Percentiles rank a stretch among this genome's conserved stretches.
phyloP scores from a whole-genome alignment of 1,284 basidiomycete species.

The Boletus holoroseus region DNA sequence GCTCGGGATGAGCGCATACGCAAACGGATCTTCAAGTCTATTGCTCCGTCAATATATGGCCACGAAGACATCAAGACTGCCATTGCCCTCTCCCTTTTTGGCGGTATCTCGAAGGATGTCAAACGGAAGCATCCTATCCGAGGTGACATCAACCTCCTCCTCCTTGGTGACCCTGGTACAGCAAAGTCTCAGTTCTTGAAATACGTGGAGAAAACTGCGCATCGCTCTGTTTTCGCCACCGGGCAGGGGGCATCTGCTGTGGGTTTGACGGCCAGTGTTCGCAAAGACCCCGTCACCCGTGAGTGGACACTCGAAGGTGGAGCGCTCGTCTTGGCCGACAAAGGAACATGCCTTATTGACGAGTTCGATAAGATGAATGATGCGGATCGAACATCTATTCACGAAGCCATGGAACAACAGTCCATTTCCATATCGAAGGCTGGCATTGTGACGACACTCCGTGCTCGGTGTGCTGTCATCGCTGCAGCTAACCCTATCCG shows the following conservation, averaged over 20 bases:
- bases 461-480: slow-evolving; percentile 95
- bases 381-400: slow-evolving; percentile 93
- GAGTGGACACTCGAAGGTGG: slow-evolving; percentile 99
- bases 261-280: slow-evolving; percentile 95
- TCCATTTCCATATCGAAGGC: slow-evolving; percentile 99
- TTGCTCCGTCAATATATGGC: slow-evolving; percentile 97
- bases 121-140: slow-evolving; percentile 95
- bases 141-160: slow-evolving; percentile 94
- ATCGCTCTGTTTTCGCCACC: slow-evolving; percentile 96
- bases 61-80: slow-evolving; percentile 99
- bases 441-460: slow-evolving; percentile 94
- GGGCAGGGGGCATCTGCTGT: slow-evolving; percentile 98
- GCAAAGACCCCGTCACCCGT: slow-evolving; percentile 93
- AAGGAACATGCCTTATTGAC: slow-evolving; percentile 98
- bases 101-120: slow-evolving; percentile 92
- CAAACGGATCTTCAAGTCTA: slow-evolving; percentile 96
- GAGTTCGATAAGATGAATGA: slow-evolving; percentile 99
- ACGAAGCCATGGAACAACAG: slow-evolving; percentile 99
- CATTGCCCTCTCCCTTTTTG: slow-evolving; percentile 89
- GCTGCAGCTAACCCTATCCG: slow-evolving; percentile 97
- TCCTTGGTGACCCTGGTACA: slow-evolving; percentile 96
- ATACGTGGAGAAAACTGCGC: slow-evolving; percentile 98
- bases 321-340: slow-evolving; percentile 94
- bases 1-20: slow-evolving; percentile 90
- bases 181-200: slow-evolving; percentile 99